Conservation (phyloP, 2,329 filamentous ascomycete genomes). For the Penicillium paneum region DNA sequence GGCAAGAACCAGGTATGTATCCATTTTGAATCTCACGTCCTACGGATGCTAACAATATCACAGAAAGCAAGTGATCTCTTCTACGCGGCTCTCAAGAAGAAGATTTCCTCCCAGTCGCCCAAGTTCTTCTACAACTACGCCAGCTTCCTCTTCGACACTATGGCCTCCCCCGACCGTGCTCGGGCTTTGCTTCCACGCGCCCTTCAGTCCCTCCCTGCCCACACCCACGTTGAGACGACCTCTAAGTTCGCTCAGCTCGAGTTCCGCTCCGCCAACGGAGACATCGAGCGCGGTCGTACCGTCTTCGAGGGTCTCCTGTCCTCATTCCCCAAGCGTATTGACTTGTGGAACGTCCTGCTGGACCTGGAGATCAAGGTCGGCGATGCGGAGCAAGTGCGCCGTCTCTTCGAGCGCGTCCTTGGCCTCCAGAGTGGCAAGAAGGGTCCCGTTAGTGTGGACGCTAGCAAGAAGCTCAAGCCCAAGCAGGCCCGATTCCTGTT, state of each 20-base stretch:
- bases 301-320: conserved; percentile 86
- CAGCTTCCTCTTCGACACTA: conserved; percentile 78
- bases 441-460: conserved; percentile 29
- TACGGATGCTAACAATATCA: conserved; percentile 25
- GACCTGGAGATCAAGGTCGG: conserved; percentile 71
- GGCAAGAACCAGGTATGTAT: conserved; percentile 72
- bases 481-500: conserved; percentile 85
- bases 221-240: conserved; percentile 70
- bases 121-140: conserved; percentile 93
- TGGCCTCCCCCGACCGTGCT: conserved; percentile 67
- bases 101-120: conserved; percentile 69
- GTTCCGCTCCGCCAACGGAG: conserved; percentile 77
- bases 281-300: conserved; percentile 86
- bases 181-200: conserved; percentile 78
- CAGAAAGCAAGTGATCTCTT: conserved; percentile 88
- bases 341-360: conserved; percentile 88
- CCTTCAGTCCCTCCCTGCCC: conserved; percentile 72
- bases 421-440: conserved; percentile 44
- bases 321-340: conserved; percentile 82
- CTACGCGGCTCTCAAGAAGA: conserved; percentile 83
- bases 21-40: not conserved
- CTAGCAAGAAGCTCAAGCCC: conserved; percentile 67
- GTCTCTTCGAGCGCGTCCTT: conserved; percentile 75
- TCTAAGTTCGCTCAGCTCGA: conserved; percentile 89
- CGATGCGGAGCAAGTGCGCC: conserved; percentile 63